These are phyloP conservation scores for Mycena latifolia DNA, from an alignment of 768 basidiomycete genomes.

Conservation along the genomic window DNA sequence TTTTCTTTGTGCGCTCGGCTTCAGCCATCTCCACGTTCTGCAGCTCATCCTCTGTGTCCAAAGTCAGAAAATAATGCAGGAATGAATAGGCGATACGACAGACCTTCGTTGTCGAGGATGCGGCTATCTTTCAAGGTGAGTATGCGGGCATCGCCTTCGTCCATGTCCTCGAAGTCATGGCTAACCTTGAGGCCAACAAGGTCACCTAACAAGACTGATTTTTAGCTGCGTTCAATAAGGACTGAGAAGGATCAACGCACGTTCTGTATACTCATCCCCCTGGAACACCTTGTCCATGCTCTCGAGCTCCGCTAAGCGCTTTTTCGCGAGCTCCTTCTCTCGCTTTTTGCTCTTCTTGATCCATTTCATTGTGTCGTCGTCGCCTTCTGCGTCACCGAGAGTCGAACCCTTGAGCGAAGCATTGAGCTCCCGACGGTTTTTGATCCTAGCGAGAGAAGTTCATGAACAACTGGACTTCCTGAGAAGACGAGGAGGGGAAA, in stretches of 20 bases:
- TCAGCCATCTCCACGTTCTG: conserved; percentile 97
- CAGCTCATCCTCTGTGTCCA: conserved; percentile 89
- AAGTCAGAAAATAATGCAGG: conserved; percentile 7
- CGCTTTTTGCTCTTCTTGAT: conserved; percentile 91
- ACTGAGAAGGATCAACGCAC: conserved; percentile 58
- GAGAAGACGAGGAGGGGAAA: conserved; percentile 50
- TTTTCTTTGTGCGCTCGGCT: conserved; percentile 82
- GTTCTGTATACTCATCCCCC: conserved; percentile 86
- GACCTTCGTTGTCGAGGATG: conserved; percentile 95
- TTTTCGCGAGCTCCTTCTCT: conserved; percentile 89
- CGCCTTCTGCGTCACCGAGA: conserved; percentile 88
- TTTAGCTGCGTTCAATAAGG: conserved; percentile 6
- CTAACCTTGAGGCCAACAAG: conserved; percentile 94
- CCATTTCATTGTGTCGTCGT: conserved; percentile 90
- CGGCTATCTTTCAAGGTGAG: conserved; percentile 97
- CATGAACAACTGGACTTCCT: conserved; percentile 60
- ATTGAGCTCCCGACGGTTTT: conserved; percentile 94
- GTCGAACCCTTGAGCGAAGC: conserved; percentile 93
- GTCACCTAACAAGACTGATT: conserved; percentile 68
- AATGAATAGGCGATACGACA: conserved; percentile 22
- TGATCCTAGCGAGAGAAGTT: conserved; percentile 76
- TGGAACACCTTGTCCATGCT: conserved; percentile 83
- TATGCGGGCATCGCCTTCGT: conserved; percentile 94
- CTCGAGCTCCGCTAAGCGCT: conserved; percentile 86
- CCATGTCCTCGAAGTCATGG: conserved; percentile 93